Percentiles rank a stretch among this genome's conserved stretches.
These are phyloP conservation scores for Favolaschia claudopus DNA, from an alignment of 768 basidiomycete species.

Conservation along the genomic window DNA sequence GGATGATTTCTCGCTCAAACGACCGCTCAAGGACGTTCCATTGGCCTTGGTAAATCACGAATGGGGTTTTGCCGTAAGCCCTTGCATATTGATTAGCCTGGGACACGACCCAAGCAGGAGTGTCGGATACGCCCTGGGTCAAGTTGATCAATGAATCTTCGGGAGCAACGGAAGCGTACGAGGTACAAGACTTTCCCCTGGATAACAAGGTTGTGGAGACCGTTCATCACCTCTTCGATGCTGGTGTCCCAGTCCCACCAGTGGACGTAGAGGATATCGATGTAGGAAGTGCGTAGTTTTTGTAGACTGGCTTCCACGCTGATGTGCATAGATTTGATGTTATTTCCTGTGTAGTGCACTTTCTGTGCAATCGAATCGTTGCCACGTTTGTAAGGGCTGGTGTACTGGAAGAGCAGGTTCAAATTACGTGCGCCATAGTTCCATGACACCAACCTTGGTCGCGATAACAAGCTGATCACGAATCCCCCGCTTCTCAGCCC, in stretches of 20 bases:
- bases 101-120: constrained; percentile 22
- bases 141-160: no score
- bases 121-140: constrained; percentile 38
- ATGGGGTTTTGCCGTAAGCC: constrained; percentile 49
- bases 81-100: constrained; percentile 50
- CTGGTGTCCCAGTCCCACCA: constrained; percentile 52
- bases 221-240: constrained; percentile 55
- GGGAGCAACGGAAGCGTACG: constrained; percentile 28
- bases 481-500: constrained; percentile 53
- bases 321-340: constrained; percentile 46
- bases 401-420: constrained; percentile 22
- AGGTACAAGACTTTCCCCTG: constrained; percentile 55
- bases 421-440: not conserved
- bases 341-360: constrained; percentile 11
- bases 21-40: constrained; percentile 46
- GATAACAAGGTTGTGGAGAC: constrained; percentile 49
- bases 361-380: constrained; percentile 16
- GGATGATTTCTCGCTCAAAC: constrained; percentile 54
- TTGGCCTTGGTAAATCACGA: constrained; percentile 52
- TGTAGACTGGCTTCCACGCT: constrained; percentile 56
- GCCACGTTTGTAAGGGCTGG: constrained; percentile 32
- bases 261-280: constrained; percentile 66
- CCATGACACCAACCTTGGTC: constrained; percentile 50
- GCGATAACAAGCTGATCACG: constrained; percentile 59
- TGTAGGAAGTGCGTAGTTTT: constrained; percentile 63